phyloP scores from a whole-genome alignment of 2,329 filamentous ascomycete genomes.

The Mycocentrospora acerina region DNA sequence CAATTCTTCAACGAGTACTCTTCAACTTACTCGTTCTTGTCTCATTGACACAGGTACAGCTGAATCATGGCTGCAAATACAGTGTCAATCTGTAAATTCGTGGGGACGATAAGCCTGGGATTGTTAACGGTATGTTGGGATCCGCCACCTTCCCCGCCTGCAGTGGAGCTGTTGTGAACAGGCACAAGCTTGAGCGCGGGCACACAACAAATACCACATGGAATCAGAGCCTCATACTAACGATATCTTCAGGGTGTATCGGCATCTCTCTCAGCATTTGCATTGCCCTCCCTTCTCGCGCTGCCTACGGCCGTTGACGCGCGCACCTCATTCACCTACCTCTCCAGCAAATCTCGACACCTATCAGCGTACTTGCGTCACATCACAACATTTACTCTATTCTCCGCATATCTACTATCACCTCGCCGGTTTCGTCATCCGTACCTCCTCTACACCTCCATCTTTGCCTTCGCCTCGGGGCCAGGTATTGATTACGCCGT shows the following conservation, averaged over 20 bases:
- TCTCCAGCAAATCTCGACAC: conserved; percentile 59
- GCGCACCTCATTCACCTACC: conserved; percentile 59
- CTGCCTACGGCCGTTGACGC: conserved; percentile 76
- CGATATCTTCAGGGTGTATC: conserved; percentile 70
- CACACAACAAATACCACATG: background rate
- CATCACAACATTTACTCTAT: conserved; percentile 69
- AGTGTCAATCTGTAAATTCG: conserved; percentile 83
- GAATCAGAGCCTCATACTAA: conserved; percentile 5
- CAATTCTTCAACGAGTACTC: background rate
- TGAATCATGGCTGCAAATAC: conserved; percentile 63
- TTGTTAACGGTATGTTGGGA: conserved; percentile 73
- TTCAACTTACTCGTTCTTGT: too few relatives aligned
- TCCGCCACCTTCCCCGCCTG: conserved; percentile 16
- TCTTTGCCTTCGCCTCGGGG: conserved; percentile 59
- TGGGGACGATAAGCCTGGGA: conserved; percentile 86
- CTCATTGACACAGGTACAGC: too few relatives aligned
- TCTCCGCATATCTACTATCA: conserved; percentile 76
- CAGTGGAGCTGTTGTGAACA: conserved; percentile 6
- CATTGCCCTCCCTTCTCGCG: conserved; percentile 76
- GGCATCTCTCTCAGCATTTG: conserved; percentile 76
- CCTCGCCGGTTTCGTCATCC: conserved; percentile 77
- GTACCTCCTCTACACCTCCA: conserved; percentile 82
- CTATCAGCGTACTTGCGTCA: conserved; percentile 64
- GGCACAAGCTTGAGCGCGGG: background rate
- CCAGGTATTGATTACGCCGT: conserved; percentile 42